These are phyloP conservation scores for Corylus avellana DNA, from an alignment of 306 rosid genomes.

Conservation along the genomic window DNA sequence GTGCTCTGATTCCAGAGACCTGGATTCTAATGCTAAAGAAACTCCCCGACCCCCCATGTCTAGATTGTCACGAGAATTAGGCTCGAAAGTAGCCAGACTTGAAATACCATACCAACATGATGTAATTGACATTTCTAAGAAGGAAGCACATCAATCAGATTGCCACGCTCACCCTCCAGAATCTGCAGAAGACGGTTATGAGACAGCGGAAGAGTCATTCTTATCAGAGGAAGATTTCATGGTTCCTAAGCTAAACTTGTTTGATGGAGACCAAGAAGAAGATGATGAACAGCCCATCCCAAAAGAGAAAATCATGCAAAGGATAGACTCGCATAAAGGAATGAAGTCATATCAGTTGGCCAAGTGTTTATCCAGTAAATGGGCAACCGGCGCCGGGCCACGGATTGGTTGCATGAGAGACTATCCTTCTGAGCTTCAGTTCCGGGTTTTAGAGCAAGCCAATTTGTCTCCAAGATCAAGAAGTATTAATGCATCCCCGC, in stretches of 20 bases:
- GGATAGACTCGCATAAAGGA: slow-evolving; percentile 73
- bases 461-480: slow-evolving; percentile 64
- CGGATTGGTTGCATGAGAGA: slow-evolving; percentile 94
- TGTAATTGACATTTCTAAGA: slow-evolving; percentile 29
- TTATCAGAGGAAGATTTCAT: slow-evolving; percentile 70
- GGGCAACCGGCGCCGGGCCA: slow-evolving; percentile 89
- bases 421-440: slow-evolving; percentile 75
- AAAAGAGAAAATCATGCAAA: slow-evolving; percentile 58
- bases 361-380: slow-evolving; percentile 52
- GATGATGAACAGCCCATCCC: slow-evolving; percentile 49
- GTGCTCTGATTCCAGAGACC: slow-evolving; percentile 28
- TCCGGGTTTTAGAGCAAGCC: slow-evolving; percentile 63
- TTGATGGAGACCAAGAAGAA: slow-evolving; percentile 45
- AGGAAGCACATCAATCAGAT: slow-evolving; percentile 22
- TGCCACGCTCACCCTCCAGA: slow-evolving; percentile 26
- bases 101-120: slow-evolving; percentile 51
- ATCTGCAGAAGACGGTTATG: slow-evolving; percentile 54
- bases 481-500: slow-evolving; percentile 28
- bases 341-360: slow-evolving; percentile 77
- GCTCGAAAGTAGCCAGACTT: slow-evolving; percentile 55
- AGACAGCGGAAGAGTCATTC: slow-evolving; percentile 79
- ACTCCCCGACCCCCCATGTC: slow-evolving; percentile 31
- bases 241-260: slow-evolving; percentile 69
- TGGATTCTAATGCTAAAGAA: slow-evolving; percentile 34
- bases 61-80: slow-evolving; percentile 45